These are phyloP conservation scores for Vicia villosa DNA, from an alignment of 306 rosid genomes.

Conservation along the genomic window DNA sequence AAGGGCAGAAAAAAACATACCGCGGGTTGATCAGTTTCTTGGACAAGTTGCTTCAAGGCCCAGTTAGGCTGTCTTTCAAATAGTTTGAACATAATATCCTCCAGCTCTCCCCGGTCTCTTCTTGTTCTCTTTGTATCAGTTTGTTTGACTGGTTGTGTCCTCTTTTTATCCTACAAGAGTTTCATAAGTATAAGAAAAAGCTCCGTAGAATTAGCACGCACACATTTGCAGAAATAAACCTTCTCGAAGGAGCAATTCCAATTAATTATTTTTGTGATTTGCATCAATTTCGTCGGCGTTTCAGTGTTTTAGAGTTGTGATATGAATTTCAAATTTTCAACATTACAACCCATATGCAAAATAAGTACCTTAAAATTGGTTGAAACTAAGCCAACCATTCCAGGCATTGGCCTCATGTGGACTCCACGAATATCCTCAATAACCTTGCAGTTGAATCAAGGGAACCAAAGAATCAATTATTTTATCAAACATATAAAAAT, in stretches of 20 bases:
- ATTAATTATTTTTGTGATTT: background rate
- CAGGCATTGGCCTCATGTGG: slow-evolving; percentile 99
- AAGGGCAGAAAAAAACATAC: slow-evolving; percentile 48
- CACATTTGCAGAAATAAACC: slow-evolving; percentile 23
- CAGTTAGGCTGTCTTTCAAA: slow-evolving; percentile 98
- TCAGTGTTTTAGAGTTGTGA: background rate
- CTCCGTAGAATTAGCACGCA: background rate
- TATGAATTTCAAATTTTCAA: background rate
- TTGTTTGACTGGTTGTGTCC: slow-evolving; percentile 78
- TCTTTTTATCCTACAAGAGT: slow-evolving; percentile 78
- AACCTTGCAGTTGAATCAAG: slow-evolving; percentile 56
- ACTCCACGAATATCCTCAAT: slow-evolving; percentile 89
- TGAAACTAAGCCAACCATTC: slow-evolving; percentile 86
- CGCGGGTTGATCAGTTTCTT: slow-evolving; percentile 98
- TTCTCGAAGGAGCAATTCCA: slow-evolving; percentile 23
- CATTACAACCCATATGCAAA: background rate
- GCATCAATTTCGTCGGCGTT: slow-evolving; percentile 23
- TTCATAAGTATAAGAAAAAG: slow-evolving; percentile 11
- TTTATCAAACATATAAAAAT: slow-evolving; percentile 15
- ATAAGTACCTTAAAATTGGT: slow-evolving; percentile 77
- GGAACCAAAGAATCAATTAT: slow-evolving; percentile 35
- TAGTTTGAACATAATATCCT: slow-evolving; percentile 95
- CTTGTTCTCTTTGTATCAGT: slow-evolving; percentile 93
- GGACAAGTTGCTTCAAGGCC: slow-evolving; percentile 98
- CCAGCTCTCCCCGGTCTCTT: slow-evolving; percentile 95